Base-by-base conservation (phyloP, 495 filamentous ascomycete species). In the Pseudevernia furfuracea region DNA sequence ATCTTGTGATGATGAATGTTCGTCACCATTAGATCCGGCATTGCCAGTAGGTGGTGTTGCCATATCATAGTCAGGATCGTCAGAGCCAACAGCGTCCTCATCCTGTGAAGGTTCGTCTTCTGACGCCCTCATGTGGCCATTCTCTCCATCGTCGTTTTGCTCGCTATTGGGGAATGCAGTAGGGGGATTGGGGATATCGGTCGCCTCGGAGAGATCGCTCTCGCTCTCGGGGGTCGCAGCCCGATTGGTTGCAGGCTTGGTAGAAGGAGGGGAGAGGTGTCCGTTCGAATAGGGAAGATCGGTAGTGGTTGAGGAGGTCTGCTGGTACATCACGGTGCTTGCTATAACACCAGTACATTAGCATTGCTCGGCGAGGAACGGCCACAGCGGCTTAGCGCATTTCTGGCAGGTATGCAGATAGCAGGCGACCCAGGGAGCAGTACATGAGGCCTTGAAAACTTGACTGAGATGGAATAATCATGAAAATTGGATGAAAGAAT, bases 51-150 rank as follows among this genome's bases (percentile, higher is more conserved):
- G 79, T 61, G 84, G 85, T 60, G 86, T 84, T 62, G 88, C 86
- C 72, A 84, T 81, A 68, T 85, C 85, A 69, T 84, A 94, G 67
- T 93, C 90, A 46, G 83, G 91, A 79, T 94, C 90, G 57, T 90
- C 88, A 56, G 85, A 89, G 65, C 84, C 87, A 64, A 89, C 83
- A 71, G 87, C 84, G 67, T 87, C 82, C 68, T 87, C 85, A 30
- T 80, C 80, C 69, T 80, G 76, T 53, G 80, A 80, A 66, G 78
- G 81, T 59, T 80, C 80, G 68, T 74, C 77, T 67, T 78, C 74
- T 61, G 76, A 71, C 52, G 69, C 69, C 43, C 73, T 72, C 61
- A 78, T 71, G 66, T 74, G 68, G 55, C 66, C 69, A 44, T 71
- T 59, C 60, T 65, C 67, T 60, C 60, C 58, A 59, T 71, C 61